Evolutionary conservation across 495 filamentous ascomycete genomes (phyloP).

Genomic region (Penicillium crystallinum): DNA sequence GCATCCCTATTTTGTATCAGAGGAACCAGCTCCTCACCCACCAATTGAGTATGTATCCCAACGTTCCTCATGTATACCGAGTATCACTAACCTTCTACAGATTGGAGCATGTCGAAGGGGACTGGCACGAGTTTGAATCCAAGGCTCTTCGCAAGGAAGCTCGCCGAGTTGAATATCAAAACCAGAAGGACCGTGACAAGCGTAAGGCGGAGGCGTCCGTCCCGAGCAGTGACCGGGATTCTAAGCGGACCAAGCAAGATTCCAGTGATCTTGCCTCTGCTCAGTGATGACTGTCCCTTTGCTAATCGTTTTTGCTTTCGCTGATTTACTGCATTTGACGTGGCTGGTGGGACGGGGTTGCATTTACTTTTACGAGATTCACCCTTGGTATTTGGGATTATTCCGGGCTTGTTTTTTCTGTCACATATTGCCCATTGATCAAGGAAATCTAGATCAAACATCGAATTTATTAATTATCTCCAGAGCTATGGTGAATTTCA

Average conservation of each 20-base stretch:
- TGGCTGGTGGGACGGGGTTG: conserved; percentile 13
- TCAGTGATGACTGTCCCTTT: not conserved
- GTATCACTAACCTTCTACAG: conserved; percentile 36
- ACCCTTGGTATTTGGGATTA: conserved; percentile 1
- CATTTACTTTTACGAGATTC: conserved; percentile 15
- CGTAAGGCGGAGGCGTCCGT: conserved; percentile 32
- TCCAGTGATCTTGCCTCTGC: conserved; percentile 3
- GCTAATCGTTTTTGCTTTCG: not conserved
- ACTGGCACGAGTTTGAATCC: conserved; percentile 99
- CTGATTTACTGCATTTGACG: conserved; percentile 10
- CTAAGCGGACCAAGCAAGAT: conserved; percentile 32
- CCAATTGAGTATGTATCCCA: conserved; percentile 70
- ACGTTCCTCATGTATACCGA: not conserved
- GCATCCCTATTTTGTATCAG: conserved; percentile 82
- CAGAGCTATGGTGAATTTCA: not conserved
- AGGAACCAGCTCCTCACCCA: conserved; percentile 73
- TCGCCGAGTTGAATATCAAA: conserved; percentile 51
- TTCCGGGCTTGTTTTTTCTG: conserved; percentile 14
- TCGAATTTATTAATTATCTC: not conserved
- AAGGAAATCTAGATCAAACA: not conserved
- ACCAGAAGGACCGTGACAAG: conserved; percentile 51
- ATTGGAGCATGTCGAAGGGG: conserved; percentile 77
- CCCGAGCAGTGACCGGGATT: conserved; percentile 34
- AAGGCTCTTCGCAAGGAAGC: conserved; percentile 89
- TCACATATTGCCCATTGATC: conserved; percentile 19